These are phyloP conservation scores for Geotrichum reessii DNA, from an alignment of 1,139 yeast species.

Conservation along the genomic window DNA sequence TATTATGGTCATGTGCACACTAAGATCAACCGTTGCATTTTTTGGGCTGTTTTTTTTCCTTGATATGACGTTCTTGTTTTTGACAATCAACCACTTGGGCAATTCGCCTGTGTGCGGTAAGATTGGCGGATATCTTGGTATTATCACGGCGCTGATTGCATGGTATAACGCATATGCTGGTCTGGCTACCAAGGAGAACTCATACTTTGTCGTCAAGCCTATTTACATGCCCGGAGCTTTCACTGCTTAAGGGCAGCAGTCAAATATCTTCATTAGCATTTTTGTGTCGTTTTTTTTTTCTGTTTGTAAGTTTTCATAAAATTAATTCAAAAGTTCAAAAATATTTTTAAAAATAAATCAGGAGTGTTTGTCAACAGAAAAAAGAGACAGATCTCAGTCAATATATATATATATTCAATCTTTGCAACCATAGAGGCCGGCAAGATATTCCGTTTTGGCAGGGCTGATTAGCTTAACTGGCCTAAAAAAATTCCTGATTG, in stretches of 20 bases:
- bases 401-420: not conserved
- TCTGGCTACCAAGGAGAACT: slow-evolving; percentile 56
- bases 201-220: slow-evolving; percentile 56
- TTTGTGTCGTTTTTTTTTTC: not conserved
- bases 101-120: slow-evolving; percentile 39
- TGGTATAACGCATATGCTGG: slow-evolving; percentile 90
- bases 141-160: slow-evolving; percentile 67
- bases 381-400: not conserved
- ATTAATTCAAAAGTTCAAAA: not conserved
- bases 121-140: slow-evolving; percentile 75
- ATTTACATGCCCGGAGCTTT: slow-evolving; percentile 35
- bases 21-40: slow-evolving; percentile 79
- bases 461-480: not conserved
- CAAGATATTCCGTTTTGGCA: not conserved
- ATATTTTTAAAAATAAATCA: too few species aligned
- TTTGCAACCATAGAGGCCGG: not conserved
- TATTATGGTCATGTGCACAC: slow-evolving; percentile 58
- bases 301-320: not conserved
- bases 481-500: not conserved
- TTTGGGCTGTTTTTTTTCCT: slow-evolving; percentile 61
- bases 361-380: too few species aligned
- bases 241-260: not conserved
- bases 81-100: slow-evolving; percentile 54
- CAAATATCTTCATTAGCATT: not conserved
- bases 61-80: slow-evolving; percentile 59